Percentiles rank a stretch among this genome's conserved stretches.
These are phyloP conservation scores for Coniella lustricola DNA, from an alignment of 2,329 filamentous ascomycete genomes.

Conservation along the genomic window DNA sequence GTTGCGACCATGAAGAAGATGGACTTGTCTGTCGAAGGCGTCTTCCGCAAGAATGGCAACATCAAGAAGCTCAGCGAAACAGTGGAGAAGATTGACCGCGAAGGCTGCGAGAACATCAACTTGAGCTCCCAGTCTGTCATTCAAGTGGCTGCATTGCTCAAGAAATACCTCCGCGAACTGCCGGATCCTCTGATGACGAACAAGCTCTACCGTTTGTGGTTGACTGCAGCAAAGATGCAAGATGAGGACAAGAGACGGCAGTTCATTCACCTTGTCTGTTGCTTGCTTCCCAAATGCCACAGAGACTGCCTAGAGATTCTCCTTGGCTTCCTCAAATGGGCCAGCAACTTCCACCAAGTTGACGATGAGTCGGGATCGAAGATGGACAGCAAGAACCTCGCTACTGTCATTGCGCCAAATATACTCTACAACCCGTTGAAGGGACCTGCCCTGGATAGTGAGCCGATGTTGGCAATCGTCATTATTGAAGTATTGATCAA, in stretches of 20 bases:
- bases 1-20: conserved; percentile 95
- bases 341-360: conserved; percentile 91
- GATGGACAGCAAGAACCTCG: conserved; percentile 97
- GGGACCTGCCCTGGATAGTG: conserved; percentile 64
- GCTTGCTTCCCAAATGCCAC: conserved; percentile 84
- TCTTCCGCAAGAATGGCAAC: conserved; percentile 98
- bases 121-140: conserved; percentile 85
- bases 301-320: conserved; percentile 91
- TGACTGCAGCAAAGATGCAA: conserved; percentile 79
- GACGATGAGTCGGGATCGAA: conserved; percentile 96
- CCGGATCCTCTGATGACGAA: conserved; percentile 92
- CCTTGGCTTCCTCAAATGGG: conserved; percentile 96
- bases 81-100: conserved; percentile 76
- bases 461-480: conserved; percentile 89
- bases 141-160: conserved; percentile 86
- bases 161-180: conserved; percentile 90
- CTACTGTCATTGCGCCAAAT: conserved; percentile 95
- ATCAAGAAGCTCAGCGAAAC: conserved; percentile 88
- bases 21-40: conserved; percentile 97
- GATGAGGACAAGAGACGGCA: conserved; percentile 77
- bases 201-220: conserved; percentile 87
- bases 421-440: conserved; percentile 70
- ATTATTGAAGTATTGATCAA: conserved; percentile 87
- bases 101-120: conserved; percentile 78
- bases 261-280: conserved; percentile 84